Evolutionary conservation across 2,329 filamentous ascomycete species (phyloP).

Genomic region (Colletotrichum lindemuthianum): DNA sequence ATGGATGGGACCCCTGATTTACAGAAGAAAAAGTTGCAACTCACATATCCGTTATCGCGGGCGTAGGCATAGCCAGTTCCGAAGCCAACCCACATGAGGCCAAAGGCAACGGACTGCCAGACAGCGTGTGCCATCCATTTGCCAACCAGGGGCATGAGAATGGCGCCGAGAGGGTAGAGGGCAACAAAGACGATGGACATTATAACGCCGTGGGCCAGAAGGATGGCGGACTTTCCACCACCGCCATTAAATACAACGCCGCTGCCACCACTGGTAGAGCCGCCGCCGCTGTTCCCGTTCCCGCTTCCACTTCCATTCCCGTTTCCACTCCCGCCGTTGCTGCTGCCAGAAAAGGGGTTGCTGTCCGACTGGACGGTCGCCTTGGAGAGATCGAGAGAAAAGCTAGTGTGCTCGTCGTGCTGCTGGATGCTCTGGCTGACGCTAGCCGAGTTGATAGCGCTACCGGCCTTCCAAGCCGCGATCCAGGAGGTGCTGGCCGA

Average conservation of each 20-base stretch:
- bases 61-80: conserved; percentile 64
- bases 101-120: conserved; percentile 64
- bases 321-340: conserved; percentile 3
- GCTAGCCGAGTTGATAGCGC: conserved; percentile 55
- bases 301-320: conserved; percentile 17
- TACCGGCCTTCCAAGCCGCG: conserved; percentile 62
- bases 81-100: conserved; percentile 69
- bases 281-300: conserved; percentile 35
- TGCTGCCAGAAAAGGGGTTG: conserved; percentile 61
- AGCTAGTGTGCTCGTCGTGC: conserved; percentile 57
- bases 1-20: neutral
- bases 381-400: conserved; percentile 59
- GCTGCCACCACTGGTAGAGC: conserved; percentile 33
- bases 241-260: conserved; percentile 36
- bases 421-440: conserved; percentile 50
- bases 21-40: conserved; percentile 39
- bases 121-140: conserved; percentile 67
- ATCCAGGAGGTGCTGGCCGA: conserved; percentile 59
- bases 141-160: conserved; percentile 68
- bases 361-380: conserved; percentile 57
- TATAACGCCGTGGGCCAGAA: conserved; percentile 65
- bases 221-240: conserved; percentile 39
- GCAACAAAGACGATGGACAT: conserved; percentile 69
- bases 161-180: conserved; percentile 68
- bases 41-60: conserved; percentile 53